Evolutionary conservation across 2,329 filamentous ascomycete species (phyloP), one percentile per base, ranked within the genome.

Genomic region (Aspergillus chevalieri): DNA sequence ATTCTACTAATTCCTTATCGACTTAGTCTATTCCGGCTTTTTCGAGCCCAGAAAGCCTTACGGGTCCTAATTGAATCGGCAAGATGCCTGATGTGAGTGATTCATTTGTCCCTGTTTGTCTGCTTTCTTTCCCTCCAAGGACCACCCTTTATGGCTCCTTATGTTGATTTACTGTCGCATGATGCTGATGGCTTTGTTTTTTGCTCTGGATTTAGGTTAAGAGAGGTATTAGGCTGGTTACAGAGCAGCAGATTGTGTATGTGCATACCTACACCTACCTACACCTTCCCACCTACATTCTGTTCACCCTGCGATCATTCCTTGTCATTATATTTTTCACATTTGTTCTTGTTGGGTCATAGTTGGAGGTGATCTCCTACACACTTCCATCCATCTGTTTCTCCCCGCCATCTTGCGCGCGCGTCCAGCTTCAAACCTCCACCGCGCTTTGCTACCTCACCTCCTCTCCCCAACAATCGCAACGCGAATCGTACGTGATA

Each of bases 221-320:
- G 81, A 84, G 93, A 65, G 87, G 83, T 66, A 80, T 98, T 73
- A 94, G 92, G 81, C 83, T 98, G 74, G 81, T 96, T 60, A 97
- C 93, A 46, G 85, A 93, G 76, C 92, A 97, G 73, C 81, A 84
- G 67, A 81, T 90, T 72, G 87, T 90, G 89, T 94, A 82, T 73
- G 86, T 81, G 48, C 44, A 44, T 26, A 26, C 21, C 49, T 52
- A 48, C 26, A 30, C 51, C 24, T 44, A 43, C 36, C 43, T 55
- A 50, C 24, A 34, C 42, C 22, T 47, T 22, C 44, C 43, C 28
- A 42, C 47, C 45, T 46, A 33, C 46, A 46, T 44, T 49, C 44
- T 48, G 49, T 57, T 52, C 55, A 45, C 47, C 30, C 38, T 33
- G 3, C 4, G 9, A 30, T 36, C 4, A 4, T 36, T 36, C 6